These are phyloP conservation scores for Diaporthe batatas DNA, from an alignment of 2,329 filamentous ascomycete species.

Conservation along the genomic window DNA sequence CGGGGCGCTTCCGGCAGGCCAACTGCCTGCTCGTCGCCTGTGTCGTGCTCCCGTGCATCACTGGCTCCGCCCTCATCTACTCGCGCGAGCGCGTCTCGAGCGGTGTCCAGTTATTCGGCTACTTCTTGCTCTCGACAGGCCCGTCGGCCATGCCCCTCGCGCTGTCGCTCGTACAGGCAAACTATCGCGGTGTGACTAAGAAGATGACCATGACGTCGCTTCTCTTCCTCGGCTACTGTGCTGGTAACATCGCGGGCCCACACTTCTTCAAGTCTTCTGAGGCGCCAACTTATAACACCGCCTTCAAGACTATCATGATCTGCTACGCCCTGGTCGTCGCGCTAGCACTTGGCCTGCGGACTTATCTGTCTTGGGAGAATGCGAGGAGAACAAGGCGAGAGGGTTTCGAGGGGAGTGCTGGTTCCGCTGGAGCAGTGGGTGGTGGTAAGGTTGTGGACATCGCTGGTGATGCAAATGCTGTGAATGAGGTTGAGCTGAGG, in stretches of 20 bases:
- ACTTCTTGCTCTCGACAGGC: slow-evolving; percentile 68
- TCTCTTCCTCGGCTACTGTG: slow-evolving; percentile 68
- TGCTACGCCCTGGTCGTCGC: slow-evolving; percentile 66
- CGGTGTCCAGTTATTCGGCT: slow-evolving; percentile 66
- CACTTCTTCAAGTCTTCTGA: slow-evolving; percentile 66
- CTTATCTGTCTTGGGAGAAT: slow-evolving; percentile 63
- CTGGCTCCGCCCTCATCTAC: slow-evolving; percentile 67
- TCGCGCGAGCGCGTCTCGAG: slow-evolving; percentile 55
- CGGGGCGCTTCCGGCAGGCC: slow-evolving; percentile 63
- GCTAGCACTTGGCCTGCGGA: slow-evolving; percentile 58
- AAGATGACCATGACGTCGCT: slow-evolving; percentile 71
- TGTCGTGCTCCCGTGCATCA: slow-evolving; percentile 64
- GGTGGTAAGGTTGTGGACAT: slow-evolving; percentile 53
- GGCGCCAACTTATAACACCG: slow-evolving; percentile 65
- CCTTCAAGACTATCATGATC: slow-evolving; percentile 68
- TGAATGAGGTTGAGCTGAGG: slow-evolving; percentile 54
- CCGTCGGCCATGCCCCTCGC: slow-evolving; percentile 67
- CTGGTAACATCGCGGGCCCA: slow-evolving; percentile 68
- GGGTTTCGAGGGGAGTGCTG: slow-evolving; percentile 59
- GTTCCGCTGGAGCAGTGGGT: slow-evolving; percentile 56
- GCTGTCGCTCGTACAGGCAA: slow-evolving; percentile 67
- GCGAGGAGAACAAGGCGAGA: slow-evolving; percentile 56
- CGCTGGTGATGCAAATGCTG: slow-evolving; percentile 47
- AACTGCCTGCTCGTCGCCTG: slow-evolving; percentile 66
- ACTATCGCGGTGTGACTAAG: slow-evolving; percentile 70